A percentile compares a stretch with the other conserved stretches of the same genome.
Evolutionary conservation across 75 land plant species (phyloP).

Genomic region (Adiantum capillusveneris): DNA sequence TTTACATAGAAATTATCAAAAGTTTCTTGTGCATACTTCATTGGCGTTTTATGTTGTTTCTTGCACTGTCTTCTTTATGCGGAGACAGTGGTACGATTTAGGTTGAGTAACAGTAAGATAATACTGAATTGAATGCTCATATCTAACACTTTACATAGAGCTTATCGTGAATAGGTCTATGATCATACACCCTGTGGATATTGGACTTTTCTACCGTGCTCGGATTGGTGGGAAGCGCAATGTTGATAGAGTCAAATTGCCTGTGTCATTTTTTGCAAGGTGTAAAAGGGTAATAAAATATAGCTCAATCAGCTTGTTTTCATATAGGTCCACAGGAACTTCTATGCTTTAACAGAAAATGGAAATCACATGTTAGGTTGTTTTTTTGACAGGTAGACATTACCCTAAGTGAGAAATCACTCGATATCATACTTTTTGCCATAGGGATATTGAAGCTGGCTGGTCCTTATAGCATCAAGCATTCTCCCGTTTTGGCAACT

Average conservation of each 20-base stretch:
- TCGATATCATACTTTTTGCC: constrained; percentile 68
- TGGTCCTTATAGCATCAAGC: constrained; percentile 70
- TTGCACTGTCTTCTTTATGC: no score
- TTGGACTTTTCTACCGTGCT: constrained; percentile 18
- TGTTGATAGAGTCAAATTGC: constrained; percentile 11
- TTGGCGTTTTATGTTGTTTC: no score
- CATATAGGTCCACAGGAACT: no score
- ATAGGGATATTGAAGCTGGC: constrained; percentile 58
- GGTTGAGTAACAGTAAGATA: no score
- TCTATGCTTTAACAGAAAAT: no score
- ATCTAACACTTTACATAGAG: no score
- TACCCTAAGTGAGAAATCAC: constrained; percentile 49
- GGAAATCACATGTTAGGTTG: no score
- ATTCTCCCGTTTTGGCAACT: constrained; percentile 52
- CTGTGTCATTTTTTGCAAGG: constrained; percentile 19
- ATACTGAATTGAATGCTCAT: no score
- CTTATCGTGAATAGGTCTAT: constrained; percentile 19
- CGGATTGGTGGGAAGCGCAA: constrained; percentile 5
- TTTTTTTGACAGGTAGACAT: constrained; percentile 48
- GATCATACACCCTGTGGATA: constrained; percentile 20
- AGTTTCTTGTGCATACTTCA: no score
- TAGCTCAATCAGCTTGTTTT: no score
- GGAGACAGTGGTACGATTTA: no score
- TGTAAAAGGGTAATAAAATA: constrained; percentile 27
- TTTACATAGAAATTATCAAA: no score